Evolutionary conservation across 78 protist genomes (phyloP).

Genomic region (Mantamonas sphyraenae): DNA sequence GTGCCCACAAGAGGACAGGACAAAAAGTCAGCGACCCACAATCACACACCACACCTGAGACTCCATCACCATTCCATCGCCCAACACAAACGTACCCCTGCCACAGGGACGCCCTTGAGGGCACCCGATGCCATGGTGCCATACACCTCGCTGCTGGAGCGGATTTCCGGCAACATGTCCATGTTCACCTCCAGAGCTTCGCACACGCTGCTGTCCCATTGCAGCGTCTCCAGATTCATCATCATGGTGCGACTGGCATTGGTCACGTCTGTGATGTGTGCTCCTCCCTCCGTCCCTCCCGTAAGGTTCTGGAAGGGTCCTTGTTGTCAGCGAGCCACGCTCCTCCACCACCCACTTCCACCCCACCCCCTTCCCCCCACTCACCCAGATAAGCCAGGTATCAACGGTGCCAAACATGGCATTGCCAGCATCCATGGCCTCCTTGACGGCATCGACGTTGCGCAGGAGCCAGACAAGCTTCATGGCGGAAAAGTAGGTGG

Average conservation of each 20-base stretch:
- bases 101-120: constrained; percentile 24
- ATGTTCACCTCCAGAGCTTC: too few species aligned
- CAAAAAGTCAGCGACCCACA: neutral
- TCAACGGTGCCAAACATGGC: constrained; percentile 88
- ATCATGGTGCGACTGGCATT: constrained; percentile 95
- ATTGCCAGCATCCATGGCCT: constrained; percentile 16
- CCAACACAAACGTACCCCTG: constrained; percentile 10
- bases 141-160: constrained; percentile 10
- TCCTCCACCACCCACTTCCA: too few species aligned
- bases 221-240: constrained; percentile 71
- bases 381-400: constrained; percentile 83
- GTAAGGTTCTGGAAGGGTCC: constrained; percentile 75
- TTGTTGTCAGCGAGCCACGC: too few species aligned
- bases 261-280: constrained; percentile 88
- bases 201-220: constrained; percentile 78
- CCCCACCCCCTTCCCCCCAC: too few species aligned
- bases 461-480: constrained; percentile 85
- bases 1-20: neutral
- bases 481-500: constrained; percentile 75
- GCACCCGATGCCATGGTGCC: constrained; percentile 1
- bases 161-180: constrained; percentile 7
- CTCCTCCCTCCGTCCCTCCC: constrained; percentile 57
- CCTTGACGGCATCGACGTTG: constrained; percentile 43
- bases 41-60: neutral
- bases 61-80: too few species aligned